Evolutionary conservation across 2,329 filamentous ascomycete genomes (phyloP), one percentile per base, ranked within the genome.

Genomic region (Drechmeria coniospora): DNA sequence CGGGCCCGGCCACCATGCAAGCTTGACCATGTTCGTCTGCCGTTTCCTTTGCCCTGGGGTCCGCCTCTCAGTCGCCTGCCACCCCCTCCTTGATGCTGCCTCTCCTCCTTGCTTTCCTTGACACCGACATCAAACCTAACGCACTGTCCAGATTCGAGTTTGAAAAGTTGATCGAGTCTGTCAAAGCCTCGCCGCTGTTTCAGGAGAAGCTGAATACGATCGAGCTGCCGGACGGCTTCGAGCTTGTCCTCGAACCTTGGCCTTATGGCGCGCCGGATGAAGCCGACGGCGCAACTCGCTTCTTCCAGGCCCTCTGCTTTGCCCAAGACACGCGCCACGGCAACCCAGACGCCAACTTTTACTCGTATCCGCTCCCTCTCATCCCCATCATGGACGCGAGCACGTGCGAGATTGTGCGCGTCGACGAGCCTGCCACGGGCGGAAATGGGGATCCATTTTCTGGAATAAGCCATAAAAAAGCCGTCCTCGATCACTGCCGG

Each of bases 321-420:
- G 50, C 42, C 0, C 39, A 40, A 3, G 44, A 53, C 26, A 40
- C 40, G 1, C 32, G 40, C 11, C 46, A 34, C 17, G 44, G 46
- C 15, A 53, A 68, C 18, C 44, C 46, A 0, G 65, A 70, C 32
- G 56, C 64, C 8, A 71, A 71, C 36, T 61, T 61, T 30, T 70
- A 70, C 36, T 62, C 64, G 1, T 70, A 65, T 26, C 66, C 67
- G 0, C 46, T 70, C 9, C 59, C 59, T 1, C 43, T 64, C 15
- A 57, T 61, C 18, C 59, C 60, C 4, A 47, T 68, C 13, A 45
- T 53, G 36, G 47, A 53, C 15, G 40, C 36, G 2, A 29, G 36
- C 2, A 50, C 40, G 8, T 36, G 37, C 3, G 40, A 51, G 30
- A 36, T 54, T 8, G 29, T 54, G 14, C 49, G 49, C 8, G 38